Base-by-base conservation (phyloP, 2,329 filamentous ascomycete species). In the Cladosporium sp. region DNA sequence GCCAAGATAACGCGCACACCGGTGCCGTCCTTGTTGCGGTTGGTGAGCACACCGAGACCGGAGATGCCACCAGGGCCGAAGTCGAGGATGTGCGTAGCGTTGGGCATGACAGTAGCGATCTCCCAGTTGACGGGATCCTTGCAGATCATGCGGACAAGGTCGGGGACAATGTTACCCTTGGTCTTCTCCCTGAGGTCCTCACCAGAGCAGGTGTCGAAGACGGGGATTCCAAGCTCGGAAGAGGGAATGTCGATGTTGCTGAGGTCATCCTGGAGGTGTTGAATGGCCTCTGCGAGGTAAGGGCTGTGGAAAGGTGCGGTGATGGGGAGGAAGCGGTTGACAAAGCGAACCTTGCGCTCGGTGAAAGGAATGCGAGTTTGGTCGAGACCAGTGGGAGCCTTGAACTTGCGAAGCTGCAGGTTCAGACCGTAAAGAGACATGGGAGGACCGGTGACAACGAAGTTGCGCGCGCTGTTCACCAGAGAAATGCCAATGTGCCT, bases 231-330 rank as follows among this genome's bases (percentile, higher is more conserved):
- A 15, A 98, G 78, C 30, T 81, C 79, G 50, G 80, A 79, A 50
- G 83, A 80, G 49, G 88, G 79, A 50, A 97, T 92, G 48, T 78
- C 74, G 57, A 97, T 76, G 58, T 91, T 80, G 69, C 88, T 88
- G 54, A 98, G 77, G 66, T 98, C 94, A 61, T 92, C 84, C 49
- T 91, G 81, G 55, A 98, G 89, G 60, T 90, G 78, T 53, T 84
- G 79, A 20, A 87, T 89, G 2, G 93, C 92, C 58, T 90, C 84
- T 19, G 79, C 76, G 13, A 98, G 82, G 67, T 97, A 96, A 54
- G 89, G 85, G 78, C 93, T 98, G 78, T 98, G 93, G 79, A 98
- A 98, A 4, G 93, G 94, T 8, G 93, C 90, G 1, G 92, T 96
- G 69, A 98, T 98, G 40, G 93, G 94, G 53, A 98, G 75, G 77